phyloP scores from a whole-genome alignment of 306 rosid genomes.

The Hippophae rhamnoides region DNA sequence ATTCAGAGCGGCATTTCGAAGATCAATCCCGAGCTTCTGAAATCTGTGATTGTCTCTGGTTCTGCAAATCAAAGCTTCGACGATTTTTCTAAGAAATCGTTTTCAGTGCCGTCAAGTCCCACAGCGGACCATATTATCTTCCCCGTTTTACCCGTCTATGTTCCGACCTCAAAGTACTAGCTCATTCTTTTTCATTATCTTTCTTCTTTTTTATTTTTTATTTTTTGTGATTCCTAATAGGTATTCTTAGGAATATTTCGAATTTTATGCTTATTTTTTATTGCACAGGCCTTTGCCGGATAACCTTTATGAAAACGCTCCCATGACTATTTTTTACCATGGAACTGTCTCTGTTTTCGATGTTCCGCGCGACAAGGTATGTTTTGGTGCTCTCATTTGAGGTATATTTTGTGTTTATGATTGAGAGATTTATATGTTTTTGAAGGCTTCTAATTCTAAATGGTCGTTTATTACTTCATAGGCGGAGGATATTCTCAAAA shows the following conservation, averaged over 20 bases:
- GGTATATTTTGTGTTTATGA: too few relatives aligned
- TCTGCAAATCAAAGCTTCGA: conserved; percentile 1
- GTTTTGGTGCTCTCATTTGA: not conserved
- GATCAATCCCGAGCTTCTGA: conserved; percentile 36
- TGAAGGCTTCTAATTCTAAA: not conserved
- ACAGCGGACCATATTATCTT: conserved; percentile 4
- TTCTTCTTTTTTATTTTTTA: not conserved
- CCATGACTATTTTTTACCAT: conserved; percentile 37
- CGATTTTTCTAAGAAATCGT: not conserved
- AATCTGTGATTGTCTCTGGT: conserved; percentile 25
- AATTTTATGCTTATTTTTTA: not conserved
- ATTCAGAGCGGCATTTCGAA: conserved; percentile 30
- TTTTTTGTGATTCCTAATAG: not conserved
- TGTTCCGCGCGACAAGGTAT: conserved; percentile 31
- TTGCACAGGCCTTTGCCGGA: conserved; percentile 4
- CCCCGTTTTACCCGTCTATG: conserved; percentile 17
- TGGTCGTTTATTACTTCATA: not conserved
- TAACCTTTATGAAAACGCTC: conserved; percentile 16
- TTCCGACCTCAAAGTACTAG: conserved; percentile 9
- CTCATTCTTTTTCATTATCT: not conserved
- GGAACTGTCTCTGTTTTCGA: conserved; percentile 36
- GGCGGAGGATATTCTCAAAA: conserved; percentile 32
- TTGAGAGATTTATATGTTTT: too few relatives aligned
- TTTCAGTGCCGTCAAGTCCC: conserved; percentile 21
- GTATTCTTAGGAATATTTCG: not conserved